phyloP scores from a whole-genome alignment of 805 yeast species.

The Pichia kluyveri region DNA sequence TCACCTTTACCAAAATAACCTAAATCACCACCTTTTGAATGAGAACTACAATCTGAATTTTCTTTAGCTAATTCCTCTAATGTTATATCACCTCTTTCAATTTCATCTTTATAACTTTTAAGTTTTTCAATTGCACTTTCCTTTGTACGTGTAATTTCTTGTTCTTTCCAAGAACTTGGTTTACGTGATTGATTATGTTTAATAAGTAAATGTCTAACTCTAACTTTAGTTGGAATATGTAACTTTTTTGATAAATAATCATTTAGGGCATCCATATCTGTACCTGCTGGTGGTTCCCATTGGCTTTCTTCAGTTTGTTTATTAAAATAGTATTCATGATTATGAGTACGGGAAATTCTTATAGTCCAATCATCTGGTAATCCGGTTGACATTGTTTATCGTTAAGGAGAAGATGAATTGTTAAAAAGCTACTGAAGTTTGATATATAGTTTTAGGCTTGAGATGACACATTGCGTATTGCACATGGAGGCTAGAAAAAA shows the following conservation, averaged over 20 bases:
- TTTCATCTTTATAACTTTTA: conserved; percentile 46
- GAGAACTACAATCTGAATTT: conserved; percentile 85
- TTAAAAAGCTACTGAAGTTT: too few relatives aligned
- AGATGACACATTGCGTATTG: too few relatives aligned
- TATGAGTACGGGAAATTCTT: conserved; percentile 66
- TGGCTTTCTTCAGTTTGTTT: conserved; percentile 60
- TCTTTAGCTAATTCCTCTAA: conserved; percentile 68
- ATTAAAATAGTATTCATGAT: conserved; percentile 77
- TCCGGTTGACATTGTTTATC: conserved; percentile 40
- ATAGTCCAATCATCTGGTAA: conserved; percentile 83
- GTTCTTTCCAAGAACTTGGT: conserved; percentile 82
- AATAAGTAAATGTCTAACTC: conserved; percentile 73
- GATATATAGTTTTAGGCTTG: too few relatives aligned
- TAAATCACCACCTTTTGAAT: conserved; percentile 81
- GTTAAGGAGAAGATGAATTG: neutral
- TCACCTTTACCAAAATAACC: conserved; percentile 84
- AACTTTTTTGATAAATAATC: conserved; percentile 40
- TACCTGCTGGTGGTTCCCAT: conserved; percentile 89
- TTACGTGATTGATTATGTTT: conserved; percentile 80
- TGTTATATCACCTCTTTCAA: conserved; percentile 54
- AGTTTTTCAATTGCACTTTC: conserved; percentile 73
- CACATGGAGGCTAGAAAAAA: neutral
- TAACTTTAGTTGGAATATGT: conserved; percentile 56
- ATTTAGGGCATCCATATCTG: conserved; percentile 52
- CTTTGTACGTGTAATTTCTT: conserved; percentile 66